Base-by-base conservation (phyloP, 352 stramenopile genomes). In the Thalassiosira exigua region DNA sequence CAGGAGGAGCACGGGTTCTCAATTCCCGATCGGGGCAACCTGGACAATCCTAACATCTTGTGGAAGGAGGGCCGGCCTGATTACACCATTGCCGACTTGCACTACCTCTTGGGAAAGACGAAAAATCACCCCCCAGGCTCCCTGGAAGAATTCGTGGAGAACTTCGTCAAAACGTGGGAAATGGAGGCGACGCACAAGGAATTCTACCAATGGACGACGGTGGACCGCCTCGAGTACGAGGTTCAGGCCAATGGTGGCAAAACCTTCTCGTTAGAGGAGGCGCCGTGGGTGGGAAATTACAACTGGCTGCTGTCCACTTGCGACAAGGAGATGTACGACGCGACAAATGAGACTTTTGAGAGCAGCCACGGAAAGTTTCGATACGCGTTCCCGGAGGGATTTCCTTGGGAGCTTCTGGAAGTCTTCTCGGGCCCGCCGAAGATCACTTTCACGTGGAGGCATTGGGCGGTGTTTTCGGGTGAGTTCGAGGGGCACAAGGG, bases 111-210 rank as follows among this genome's bases (percentile, higher is more conserved):
- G 42, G 75, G 82, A 41, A 85, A 87, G n/a, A 85, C 74, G 7
- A 72, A 79, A 29, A 84, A 84, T 36, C 85, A 91, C 69, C n/a
- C 59, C 2, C 46, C 48, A 5, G 82, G 79, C 9, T 84, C 64
- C n/a, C 42, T 91, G 22, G 82, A 88, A 68, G 41, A 73, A 39
- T 61, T 74, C 3, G 80, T 90, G 5, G 82, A 91, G 41, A 91
- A 91, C 69, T 62, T 91, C 24, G 73, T 91, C 39, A 91, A 91
- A 57, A 90, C 81, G 50, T 91, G 85, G 85, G 85, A 91, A 69
- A 91, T 91, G 85, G 85, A 91, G 46, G 70, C 73, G 0, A 75
- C 75, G n/a, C 85, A 91, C 62, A 90, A 90, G 56, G 32, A 65
- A 4, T 33, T 81, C 17, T 64, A 85, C 27, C 59, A 87, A 44